Base-by-base conservation (phyloP, 176 grass and related monocot genomes). In the Musa troglodytarum region DNA sequence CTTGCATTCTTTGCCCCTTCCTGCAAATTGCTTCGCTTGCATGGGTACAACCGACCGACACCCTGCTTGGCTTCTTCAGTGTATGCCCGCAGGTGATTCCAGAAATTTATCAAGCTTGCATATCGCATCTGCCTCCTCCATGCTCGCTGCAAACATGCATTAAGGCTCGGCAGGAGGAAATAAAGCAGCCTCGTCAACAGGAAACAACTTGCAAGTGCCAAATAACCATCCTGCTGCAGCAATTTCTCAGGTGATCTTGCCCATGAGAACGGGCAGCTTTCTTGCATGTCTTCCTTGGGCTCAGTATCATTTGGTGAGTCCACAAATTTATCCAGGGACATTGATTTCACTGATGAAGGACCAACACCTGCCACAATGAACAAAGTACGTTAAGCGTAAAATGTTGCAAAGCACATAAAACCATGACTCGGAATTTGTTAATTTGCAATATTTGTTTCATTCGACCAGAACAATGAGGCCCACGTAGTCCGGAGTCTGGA, bases 241-340 rank as follows among this genome's bases (percentile, higher is more conserved):
- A 99, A 78, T 69, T 99, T 99, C 81, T 99, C 96, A 55, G 96
- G 96, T 2, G 96, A 99, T 64, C 86, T 87, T 1, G 96, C 96
- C 91, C 91, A 95, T 76, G 91, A 89, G 68, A 99, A 99, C 15
- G 96, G 96, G 21, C 91, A 99, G 24, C 92, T 92, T 54, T 95
- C 96, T 12, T 68, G 96, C 88, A 0, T 55, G 2, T 82, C 88
- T 67, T 85, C 88, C 79, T 76, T 75, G 65, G 74, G 65, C 54
- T 86, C 82, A 71, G 69, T 81, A 71, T 73, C 81, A 72, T 87
- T 83, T 71, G 87, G 78, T 17, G 83, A 63, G 65, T 84, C 82
- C 25, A 85, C 65, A 43, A 87, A 81, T 65, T 79, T 59, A 69
- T 85, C 86, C 50, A 73, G 63, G 12, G 29, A 12, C 69, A 82